phyloP scores from a whole-genome alignment of 495 filamentous ascomycete species.

The Aspergillus biplanus region DNA sequence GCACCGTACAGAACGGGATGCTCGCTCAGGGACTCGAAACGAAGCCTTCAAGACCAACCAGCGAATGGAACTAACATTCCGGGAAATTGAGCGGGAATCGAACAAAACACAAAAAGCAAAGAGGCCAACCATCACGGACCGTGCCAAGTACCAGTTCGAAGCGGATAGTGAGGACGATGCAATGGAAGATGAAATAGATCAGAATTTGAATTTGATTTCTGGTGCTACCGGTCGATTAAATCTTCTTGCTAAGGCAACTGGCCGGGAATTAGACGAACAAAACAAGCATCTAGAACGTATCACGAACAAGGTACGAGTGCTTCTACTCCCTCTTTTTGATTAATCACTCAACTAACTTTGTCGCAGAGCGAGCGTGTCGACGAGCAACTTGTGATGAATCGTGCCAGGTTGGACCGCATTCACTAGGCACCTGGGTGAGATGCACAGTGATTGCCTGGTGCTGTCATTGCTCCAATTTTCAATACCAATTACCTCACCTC shows the following conservation, averaged over 20 bases:
- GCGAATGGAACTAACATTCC: slow-evolving; percentile 63
- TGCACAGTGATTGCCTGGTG: slow-evolving; percentile 37
- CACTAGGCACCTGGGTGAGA: slow-evolving; percentile 34
- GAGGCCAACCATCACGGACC: slow-evolving; percentile 64
- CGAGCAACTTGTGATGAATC: slow-evolving; percentile 71
- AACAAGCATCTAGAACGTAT: slow-evolving; percentile 77
- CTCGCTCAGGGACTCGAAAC: slow-evolving; percentile 66
- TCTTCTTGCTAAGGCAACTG: slow-evolving; percentile 67
- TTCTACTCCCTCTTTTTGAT: neutral
- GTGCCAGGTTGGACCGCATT: slow-evolving; percentile 66
- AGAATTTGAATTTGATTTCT: slow-evolving; percentile 62
- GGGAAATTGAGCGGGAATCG: slow-evolving; percentile 51
- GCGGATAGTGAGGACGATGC: slow-evolving; percentile 76
- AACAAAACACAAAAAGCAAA: slow-evolving; percentile 37
- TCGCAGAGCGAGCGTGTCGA: slow-evolving; percentile 68
- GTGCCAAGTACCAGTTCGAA: slow-evolving; percentile 78
- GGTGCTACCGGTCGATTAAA: slow-evolving; percentile 67
- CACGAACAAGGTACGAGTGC: slow-evolving; percentile 61
- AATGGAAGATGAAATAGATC: slow-evolving; percentile 74
- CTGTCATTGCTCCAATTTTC: slow-evolving; percentile 30
- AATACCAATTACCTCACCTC: neutral
- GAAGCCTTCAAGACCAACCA: slow-evolving; percentile 62
- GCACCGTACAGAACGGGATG: slow-evolving; percentile 67
- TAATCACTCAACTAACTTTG: slow-evolving; percentile 30
- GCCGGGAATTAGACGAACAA: slow-evolving; percentile 73